Conservation (phyloP, 495 filamentous ascomycete species). For the Xylaria acuta region DNA sequence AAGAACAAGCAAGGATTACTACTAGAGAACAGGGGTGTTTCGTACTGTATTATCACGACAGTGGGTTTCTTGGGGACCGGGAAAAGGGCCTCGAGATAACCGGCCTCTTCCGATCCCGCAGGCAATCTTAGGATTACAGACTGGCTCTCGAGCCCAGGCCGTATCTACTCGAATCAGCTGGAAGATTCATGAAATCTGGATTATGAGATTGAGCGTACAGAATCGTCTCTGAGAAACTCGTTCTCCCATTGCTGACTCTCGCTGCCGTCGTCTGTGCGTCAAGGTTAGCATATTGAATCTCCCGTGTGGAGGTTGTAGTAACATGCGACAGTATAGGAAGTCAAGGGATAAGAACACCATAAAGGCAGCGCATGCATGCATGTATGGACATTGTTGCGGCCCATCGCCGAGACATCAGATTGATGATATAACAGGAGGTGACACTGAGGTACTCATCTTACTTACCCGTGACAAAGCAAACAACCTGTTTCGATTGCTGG, state of each 20-base stretch:
- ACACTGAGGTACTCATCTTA: neutral
- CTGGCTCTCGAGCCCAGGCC: constrained; percentile 57
- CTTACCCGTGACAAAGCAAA: constrained; percentile 59
- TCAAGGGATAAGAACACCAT: neutral
- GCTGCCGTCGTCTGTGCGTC: constrained; percentile 60
- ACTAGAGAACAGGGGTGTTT: constrained; percentile 8
- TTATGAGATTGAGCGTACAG: constrained; percentile 47
- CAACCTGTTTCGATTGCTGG: constrained; percentile 57
- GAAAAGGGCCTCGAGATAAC: constrained; percentile 80
- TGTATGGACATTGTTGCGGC: neutral
- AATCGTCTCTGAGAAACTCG: constrained; percentile 68
- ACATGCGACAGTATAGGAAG: neutral
- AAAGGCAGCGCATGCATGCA: neutral
- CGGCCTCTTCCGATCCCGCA: constrained; percentile 77
- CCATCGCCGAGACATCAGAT: neutral
- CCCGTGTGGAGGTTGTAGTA: too few relatives aligned
- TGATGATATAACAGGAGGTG: neutral
- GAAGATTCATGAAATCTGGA: neutral
- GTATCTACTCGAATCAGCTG: constrained; percentile 43
- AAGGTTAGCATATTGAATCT: constrained; percentile 17
- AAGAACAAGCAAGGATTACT: neutral
- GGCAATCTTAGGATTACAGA: constrained; percentile 72
- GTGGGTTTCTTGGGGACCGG: constrained; percentile 75
- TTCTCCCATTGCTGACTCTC: constrained; percentile 78
- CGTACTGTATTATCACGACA: constrained; percentile 76